Base-by-base conservation (phyloP, 176 grass and related monocot species). In the Avena sativa region DNA sequence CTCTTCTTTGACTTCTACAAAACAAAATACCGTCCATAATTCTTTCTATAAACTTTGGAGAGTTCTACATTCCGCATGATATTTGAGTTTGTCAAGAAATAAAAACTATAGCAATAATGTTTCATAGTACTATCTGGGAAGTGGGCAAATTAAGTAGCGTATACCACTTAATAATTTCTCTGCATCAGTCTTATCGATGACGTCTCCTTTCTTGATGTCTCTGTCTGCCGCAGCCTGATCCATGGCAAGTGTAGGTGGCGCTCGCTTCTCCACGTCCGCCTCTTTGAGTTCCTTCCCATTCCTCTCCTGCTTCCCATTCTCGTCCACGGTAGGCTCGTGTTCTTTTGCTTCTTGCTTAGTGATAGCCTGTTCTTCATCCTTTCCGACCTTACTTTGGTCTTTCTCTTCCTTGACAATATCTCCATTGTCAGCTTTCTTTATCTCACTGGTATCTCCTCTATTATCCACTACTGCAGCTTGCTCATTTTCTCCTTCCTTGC, bases 241-340 rank as follows among this genome's bases (percentile, higher is more conserved):
- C 1, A 5, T 13, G 2, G 7, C 30, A 5, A n/a, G 17, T 13
- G 19, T 13, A 36, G 34, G 36, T 1, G 75, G 4, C 9, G 1
- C 5, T 59, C 2, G 3, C 78, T 66, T 66, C 16, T 81, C 17
- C 25, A 34, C 4, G 2, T 4, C 8, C 28, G 1, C 28, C 28
- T 78, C 28, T 28, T 81, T 14, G 1, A 17, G 2, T 34, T 81
- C 25, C 79, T 88, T 76, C 2, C n/a, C 0, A 46, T 43, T 20
- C 43, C 4, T 46, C 7, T 51, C 47, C 79, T 80, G 77, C 58
- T 83, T 36, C 3, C 57, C 59, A 20, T 87, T 21, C 48, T 79
- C 13, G 58, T 84, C 85, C 17, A 79, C 19, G 7, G 1, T 58
- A 8, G 19, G 48, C 0, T n/a, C 13, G 0, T 28, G 34, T 65